Conservation (phyloP, 148 eudicot genomes). For the Amaranthus hypochondriacus region DNA sequence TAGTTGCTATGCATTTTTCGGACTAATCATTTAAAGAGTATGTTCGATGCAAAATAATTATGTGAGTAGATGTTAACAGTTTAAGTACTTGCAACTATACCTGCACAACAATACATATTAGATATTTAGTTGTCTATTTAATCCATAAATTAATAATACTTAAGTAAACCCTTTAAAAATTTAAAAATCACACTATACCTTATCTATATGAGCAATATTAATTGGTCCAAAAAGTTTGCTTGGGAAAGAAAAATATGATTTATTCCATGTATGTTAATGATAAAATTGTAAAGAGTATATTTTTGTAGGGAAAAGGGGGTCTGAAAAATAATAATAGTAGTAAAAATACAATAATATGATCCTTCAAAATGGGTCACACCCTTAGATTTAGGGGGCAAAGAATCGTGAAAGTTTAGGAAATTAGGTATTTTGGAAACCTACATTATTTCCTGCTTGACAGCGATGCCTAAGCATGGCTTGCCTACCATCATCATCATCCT, state of each 20-base stretch:
- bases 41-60: no score
- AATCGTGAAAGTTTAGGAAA: constrained; percentile 34
- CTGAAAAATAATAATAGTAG: background rate
- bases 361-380: constrained; percentile 24
- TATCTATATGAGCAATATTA: background rate
- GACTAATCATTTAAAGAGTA: no score
- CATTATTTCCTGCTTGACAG: constrained; percentile 26
- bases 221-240: background rate
- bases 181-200: constrained; percentile 8
- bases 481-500: background rate
- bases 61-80: no score
- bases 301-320: constrained; percentile 19
- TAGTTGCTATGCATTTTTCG: no score
- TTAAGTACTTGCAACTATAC: no score
- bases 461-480: constrained; percentile 18
- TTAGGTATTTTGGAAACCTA: constrained; percentile 37
- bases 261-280: constrained; percentile 11
- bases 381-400: constrained; percentile 27
- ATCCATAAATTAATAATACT: no score
- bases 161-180: no score
- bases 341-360: constrained; percentile 21
- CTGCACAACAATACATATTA: no score
- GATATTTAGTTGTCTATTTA: no score
- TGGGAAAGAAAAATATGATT: background rate
- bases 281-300: constrained; percentile 12